Evolutionary conservation across 352 stramenopile genomes (phyloP).

Genomic region (Phytophthora cryptogea): DNA sequence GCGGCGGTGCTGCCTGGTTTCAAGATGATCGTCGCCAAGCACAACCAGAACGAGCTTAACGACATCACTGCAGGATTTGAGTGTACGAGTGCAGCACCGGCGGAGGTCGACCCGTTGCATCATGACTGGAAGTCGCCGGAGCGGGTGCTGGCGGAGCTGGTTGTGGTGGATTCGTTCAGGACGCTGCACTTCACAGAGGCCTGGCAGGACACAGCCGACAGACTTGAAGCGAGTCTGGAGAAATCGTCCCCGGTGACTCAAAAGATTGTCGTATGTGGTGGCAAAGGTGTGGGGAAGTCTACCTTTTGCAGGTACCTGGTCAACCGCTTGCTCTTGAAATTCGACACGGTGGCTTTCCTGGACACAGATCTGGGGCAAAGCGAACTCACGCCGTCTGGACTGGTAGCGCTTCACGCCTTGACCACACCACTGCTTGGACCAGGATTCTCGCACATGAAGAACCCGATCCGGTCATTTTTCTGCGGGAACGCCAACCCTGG

Average conservation of each 20-base stretch:
- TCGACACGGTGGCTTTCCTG: constrained; percentile 89
- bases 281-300: constrained; percentile 96
- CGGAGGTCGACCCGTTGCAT: constrained; percentile 14
- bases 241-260: constrained; percentile 21
- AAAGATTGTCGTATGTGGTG: constrained; percentile 92
- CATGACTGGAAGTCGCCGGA: constrained; percentile 59
- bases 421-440: constrained; percentile 89
- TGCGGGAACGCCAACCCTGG: constrained; percentile 76
- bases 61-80: constrained; percentile 27
- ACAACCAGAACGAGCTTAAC: constrained; percentile 36
- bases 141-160: constrained; percentile 59
- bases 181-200: constrained; percentile 64
- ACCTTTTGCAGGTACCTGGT: constrained; percentile 94
- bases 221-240: constrained; percentile 44
- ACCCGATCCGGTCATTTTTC: constrained; percentile 73
- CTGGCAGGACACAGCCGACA: constrained; percentile 56
- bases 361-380: constrained; percentile 96
- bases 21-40: constrained; percentile 74
- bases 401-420: constrained; percentile 92
- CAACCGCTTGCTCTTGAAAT: constrained; percentile 88
- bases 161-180: constrained; percentile 60
- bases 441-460: constrained; percentile 91
- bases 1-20: constrained; percentile 74
- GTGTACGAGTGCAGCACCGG: constrained; percentile 11
- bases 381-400: constrained; percentile 92